Conservation (phyloP, 441 rosid species). For the Dalechampia spathulata region DNA sequence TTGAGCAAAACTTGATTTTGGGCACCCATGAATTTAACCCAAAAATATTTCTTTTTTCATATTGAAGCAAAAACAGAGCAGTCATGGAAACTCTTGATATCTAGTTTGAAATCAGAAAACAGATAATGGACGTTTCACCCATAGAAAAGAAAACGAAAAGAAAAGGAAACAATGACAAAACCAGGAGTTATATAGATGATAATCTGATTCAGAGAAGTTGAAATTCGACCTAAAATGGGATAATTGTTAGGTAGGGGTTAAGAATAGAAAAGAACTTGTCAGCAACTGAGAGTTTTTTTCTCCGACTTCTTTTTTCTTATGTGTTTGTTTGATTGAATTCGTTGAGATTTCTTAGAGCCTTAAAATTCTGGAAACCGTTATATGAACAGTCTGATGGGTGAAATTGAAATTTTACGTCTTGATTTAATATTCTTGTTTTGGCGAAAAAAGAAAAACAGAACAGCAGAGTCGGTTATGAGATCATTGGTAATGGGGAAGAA, state of each 20-base stretch:
- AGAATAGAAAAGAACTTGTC: conserved; percentile 48
- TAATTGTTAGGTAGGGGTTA: not conserved
- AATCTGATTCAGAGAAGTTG: conserved; percentile 31
- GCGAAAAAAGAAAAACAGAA: too few species aligned
- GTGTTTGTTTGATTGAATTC: not conserved
- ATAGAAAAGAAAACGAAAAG: conserved; percentile 4
- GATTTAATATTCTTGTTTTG: too few species aligned
- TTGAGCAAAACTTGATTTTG: conserved; percentile 11
- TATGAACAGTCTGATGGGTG: too few species aligned
- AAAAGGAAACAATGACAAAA: conserved; percentile 12
- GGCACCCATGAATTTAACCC: conserved; percentile 32
- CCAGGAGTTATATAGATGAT: conserved; percentile 13
- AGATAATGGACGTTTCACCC: conserved; percentile 49
- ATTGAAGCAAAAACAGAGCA: conserved; percentile 40
- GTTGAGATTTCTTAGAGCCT: conserved; percentile 57
- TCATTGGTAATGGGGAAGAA: too few species aligned
- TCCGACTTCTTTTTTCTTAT: too few species aligned
- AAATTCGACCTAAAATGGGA: conserved; percentile 45
- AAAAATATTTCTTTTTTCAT: conserved; percentile 26
- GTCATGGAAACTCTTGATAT: conserved; percentile 29
- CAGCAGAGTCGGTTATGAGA: too few species aligned
- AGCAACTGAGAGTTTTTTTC: conserved; percentile 29
- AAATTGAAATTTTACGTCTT: too few species aligned
- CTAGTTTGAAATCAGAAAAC: conserved; percentile 28
- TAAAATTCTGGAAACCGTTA: conserved; percentile 44